A percentile compares a stretch with the other conserved stretches of the same genome.
phyloP scores from a whole-genome alignment of 495 filamentous ascomycete species.

The Terfezia claveryi region DNA sequence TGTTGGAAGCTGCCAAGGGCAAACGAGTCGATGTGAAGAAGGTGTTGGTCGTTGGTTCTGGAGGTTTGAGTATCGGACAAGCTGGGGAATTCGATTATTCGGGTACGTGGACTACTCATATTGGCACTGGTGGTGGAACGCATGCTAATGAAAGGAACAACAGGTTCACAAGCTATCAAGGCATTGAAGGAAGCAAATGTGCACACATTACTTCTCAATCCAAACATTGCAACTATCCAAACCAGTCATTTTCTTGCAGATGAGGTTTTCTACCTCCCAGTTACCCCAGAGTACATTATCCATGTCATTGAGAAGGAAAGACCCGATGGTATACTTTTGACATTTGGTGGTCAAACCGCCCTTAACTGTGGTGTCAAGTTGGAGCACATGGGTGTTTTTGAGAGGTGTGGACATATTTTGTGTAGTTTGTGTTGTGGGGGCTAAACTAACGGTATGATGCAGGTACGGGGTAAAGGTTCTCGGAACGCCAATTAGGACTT shows the following conservation, averaged over 20 bases:
- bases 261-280: constrained; percentile 95
- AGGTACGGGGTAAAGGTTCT: constrained; percentile 80
- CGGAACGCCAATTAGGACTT: constrained; percentile 78
- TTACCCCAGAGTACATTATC: constrained; percentile 85
- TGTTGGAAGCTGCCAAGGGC: constrained; percentile 33
- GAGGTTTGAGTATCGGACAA: constrained; percentile 92
- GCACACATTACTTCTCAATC: constrained; percentile 88
- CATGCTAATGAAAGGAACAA: background rate
- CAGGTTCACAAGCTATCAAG: constrained; percentile 88
- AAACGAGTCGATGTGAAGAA: constrained; percentile 84
- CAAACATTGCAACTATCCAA: constrained; percentile 97
- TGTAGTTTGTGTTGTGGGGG: too few relatives aligned
- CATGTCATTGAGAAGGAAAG: constrained; percentile 90
- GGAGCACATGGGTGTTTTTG: constrained; percentile 87
- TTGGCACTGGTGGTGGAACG: constrained; percentile 6
- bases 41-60: constrained; percentile 88
- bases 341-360: constrained; percentile 91
- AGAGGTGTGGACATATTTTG: constrained; percentile 22
- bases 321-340: constrained; percentile 91
- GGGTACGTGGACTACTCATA: constrained; percentile 31
- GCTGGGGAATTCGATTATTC: constrained; percentile 99
- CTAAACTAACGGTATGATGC: background rate
- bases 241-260: constrained; percentile 89
- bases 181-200: constrained; percentile 95
- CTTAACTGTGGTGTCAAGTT: constrained; percentile 93